Base-by-base conservation (phyloP, 2,329 filamentous ascomycete species). In the Fusarium sp. region DNA sequence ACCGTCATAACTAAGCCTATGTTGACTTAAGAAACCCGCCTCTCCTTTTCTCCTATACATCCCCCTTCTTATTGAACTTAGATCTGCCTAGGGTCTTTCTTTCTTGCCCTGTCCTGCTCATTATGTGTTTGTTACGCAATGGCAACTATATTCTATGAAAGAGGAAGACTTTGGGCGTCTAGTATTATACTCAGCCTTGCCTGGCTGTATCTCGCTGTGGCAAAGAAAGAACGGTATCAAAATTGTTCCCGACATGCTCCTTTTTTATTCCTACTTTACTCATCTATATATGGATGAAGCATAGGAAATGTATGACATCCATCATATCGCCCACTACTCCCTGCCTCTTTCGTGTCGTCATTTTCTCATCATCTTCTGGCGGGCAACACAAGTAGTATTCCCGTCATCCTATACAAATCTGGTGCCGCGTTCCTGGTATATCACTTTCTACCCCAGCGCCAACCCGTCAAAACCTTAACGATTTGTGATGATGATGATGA, bases 251-350 rank as follows among this genome's bases (percentile, higher is more conserved):
- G 42, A 32, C 52, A 57, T 54, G 48, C 48, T 56, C 60, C 52
- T 65, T 63, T 65, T 59, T 24, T 52, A 45, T 62, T 65, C 45
- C 56, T 59, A 56, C 56, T 68, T 61, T 61, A 50, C 50, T 53
- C 56, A 43, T 72, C 69, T 72, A 68, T 72, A 63, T 65, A 61
- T 58, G 63, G 46, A 51, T 50, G 30, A 65, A 66, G 53, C 49
- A 46, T 57, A 55, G 65, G 61, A 36, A 69, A 63, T 54, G 56
- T 30, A 57, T 60, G 53, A 44, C 62, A 68, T 63, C 63, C 60
- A 69, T 62, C 65, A 61, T 56, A 59, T 66, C 67, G 56, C 51
- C 65, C 50, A 67, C 56, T 56, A 39, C 56, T 59, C 62, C 62
- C 59, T 59, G 30, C 44, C 40, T 63, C 36, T 63, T 58, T 56